phyloP scores from a whole-genome alignment of 2,329 filamentous ascomycete species.

The Zasmidium citrigriseum region DNA sequence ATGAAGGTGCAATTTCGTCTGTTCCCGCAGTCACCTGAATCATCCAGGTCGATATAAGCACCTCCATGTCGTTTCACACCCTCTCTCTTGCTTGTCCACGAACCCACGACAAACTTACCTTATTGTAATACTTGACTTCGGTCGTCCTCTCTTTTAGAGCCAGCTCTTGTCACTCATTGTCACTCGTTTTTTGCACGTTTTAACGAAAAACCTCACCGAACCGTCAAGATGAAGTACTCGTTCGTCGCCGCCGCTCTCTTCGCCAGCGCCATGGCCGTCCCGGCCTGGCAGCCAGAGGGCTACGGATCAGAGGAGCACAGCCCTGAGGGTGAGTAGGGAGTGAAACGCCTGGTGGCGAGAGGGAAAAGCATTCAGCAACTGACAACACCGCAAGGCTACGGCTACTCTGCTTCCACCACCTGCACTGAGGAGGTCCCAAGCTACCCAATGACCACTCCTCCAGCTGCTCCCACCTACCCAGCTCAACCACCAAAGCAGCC shows the following conservation, averaged over 20 bases:
- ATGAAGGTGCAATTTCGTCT: slow-evolving; percentile 21
- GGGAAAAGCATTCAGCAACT: too few species aligned
- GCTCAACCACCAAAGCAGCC: too few species aligned
- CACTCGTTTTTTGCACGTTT: slow-evolving; percentile 12
- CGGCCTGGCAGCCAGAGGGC: slow-evolving; percentile 9
- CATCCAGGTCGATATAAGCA: slow-evolving; percentile 17
- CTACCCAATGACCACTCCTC: slow-evolving; percentile 3
- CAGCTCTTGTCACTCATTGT: slow-evolving; percentile 19
- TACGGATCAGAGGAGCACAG: slow-evolving; percentile 10
- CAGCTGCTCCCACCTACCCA: background rate
- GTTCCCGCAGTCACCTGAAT: slow-evolving; percentile 16
- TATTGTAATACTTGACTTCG: slow-evolving; percentile 24
- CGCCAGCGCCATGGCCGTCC: slow-evolving; percentile 20
- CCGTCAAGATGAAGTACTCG: slow-evolving; percentile 24
- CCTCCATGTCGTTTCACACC: slow-evolving; percentile 17
- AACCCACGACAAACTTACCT: slow-evolving; percentile 8
- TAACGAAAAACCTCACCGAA: slow-evolving; percentile 4
- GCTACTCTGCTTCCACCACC: background rate
- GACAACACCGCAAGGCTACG: background rate
- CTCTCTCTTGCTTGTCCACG: slow-evolving; percentile 11
- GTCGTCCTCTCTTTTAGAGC: slow-evolving; percentile 25
- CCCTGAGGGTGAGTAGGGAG: background rate
- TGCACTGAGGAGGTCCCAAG: background rate
- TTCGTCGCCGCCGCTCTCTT: slow-evolving; percentile 26
- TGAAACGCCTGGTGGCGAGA: too few species aligned